Evolutionary conservation across 345 rosid genomes (phyloP), one percentile per base, ranked within the genome.

Genomic region (Acer negundo): DNA sequence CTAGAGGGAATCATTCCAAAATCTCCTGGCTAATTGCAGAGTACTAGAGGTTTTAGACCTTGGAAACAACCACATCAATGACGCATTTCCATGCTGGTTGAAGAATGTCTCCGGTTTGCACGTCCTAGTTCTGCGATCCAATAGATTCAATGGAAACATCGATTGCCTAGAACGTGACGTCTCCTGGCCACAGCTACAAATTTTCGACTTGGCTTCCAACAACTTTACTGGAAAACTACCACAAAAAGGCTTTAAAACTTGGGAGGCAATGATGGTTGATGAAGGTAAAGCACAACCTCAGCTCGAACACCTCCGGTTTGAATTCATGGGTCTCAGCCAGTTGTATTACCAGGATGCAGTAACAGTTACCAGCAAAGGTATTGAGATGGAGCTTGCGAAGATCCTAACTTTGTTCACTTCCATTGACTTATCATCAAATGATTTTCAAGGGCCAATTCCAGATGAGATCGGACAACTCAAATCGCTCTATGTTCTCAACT

Each of bases 341-440:
- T 1, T 64, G 2, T 85, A 81, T 47, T 85, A 83, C 78, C 84
- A 76, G 67, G 90, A 86, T 61, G 62, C 77, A 1, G 53, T 88
- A 69, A 76, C 82, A 1, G 82, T 89, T 3, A 86, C 85, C 26
- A 1, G 23, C 79, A 90, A 87, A 77, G 90, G 92, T 22, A 51
- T 65, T 10, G n/a, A 78, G 22, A 1, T 87, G 81, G 77, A 85
- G 73, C 44, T 85, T 0, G 67, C 24, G 51, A 90, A 89, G 79
- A 85, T 89, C 77, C 82, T 82, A 56, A 81, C 87, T 3, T 1
- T 82, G 1, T 86, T 89, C 73, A 86, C 87, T 0, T 80, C 84
- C 26, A 76, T 87, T 11, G 88, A 85, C 46, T 20, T 82, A 11
- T 77, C 87, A 11, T n/a, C 38, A 49, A 85, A 85, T 73, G 70